A percentile compares a stretch with the other conserved stretches of the same genome.
These are phyloP conservation scores for Fusarium domesticum DNA, from an alignment of 2,329 filamentous ascomycete species.

Conservation along the genomic window DNA sequence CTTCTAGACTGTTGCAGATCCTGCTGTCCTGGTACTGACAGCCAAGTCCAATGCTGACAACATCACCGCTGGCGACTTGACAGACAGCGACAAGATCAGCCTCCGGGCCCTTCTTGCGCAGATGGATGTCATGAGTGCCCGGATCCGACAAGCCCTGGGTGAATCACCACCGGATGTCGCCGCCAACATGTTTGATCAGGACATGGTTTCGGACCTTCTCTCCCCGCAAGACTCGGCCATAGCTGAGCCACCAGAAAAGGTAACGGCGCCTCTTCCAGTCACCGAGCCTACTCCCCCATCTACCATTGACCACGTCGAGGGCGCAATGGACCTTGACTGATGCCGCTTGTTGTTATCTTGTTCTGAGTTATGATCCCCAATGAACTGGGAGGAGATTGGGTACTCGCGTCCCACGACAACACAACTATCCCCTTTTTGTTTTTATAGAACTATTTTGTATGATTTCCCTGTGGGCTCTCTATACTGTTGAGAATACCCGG, in stretches of 20 bases:
- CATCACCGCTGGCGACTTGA: conserved; percentile 41
- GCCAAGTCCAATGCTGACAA: conserved; percentile 46
- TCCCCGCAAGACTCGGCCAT: conserved; percentile 31
- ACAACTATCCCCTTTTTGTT: conserved; percentile 9
- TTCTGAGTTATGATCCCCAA: background rate
- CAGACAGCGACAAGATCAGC: conserved; percentile 41
- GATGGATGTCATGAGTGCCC: conserved; percentile 43
- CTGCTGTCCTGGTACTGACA: conserved; percentile 46
- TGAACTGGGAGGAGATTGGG: conserved; percentile 15
- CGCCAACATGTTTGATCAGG: conserved; percentile 20
- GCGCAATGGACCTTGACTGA: conserved; percentile 41
- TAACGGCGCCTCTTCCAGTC: conserved; percentile 29
- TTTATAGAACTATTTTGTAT: conserved; percentile 18
- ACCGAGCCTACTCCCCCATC: conserved; percentile 41
- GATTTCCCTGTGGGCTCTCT: conserved; percentile 1
- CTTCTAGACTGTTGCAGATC: conserved; percentile 43
- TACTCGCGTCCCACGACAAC: conserved; percentile 18
- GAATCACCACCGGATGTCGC: conserved; percentile 23
- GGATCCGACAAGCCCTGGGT: conserved; percentile 42
- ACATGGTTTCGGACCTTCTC: conserved; percentile 24
- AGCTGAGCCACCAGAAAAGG: conserved; percentile 32
- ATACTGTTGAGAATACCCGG: background rate
- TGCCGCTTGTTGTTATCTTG: background rate
- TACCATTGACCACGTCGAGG: conserved; percentile 39
- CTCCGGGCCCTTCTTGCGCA: conserved; percentile 49